Base-by-base conservation (phyloP, 139 green algal genomes). In the Chlamydomonas asymmetrica region DNA sequence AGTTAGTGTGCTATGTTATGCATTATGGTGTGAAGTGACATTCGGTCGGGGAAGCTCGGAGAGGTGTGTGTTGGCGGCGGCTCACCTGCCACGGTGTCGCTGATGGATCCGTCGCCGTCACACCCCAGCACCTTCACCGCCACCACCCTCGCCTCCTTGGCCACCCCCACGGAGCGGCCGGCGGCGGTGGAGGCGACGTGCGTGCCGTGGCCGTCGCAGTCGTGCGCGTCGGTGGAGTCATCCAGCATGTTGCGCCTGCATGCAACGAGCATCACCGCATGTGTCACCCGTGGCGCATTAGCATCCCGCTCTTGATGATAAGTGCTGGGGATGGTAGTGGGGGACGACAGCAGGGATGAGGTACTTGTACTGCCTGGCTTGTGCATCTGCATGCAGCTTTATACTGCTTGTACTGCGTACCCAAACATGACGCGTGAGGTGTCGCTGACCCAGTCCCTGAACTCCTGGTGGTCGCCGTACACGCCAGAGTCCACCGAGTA, bases 151-250 rank as follows among this genome's bases (percentile, higher is more conserved):
- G 91, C 90, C 6, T 76, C 79, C 63, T 92, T 92, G n/a, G 91
- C 91, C 20, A 96, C 79, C 5, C 91, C 91, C 54, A 94, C 89
- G 32, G 71, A 77, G 40, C 78, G 78, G 9, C 91, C 91, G 18
- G 88, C 76, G 40, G 89, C 91, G 23, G 83, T 90, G 29, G 76
- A 87, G 0, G 89, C 85, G 5, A 94, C 87, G 78, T 94, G 89
- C 9, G 84, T 94, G 41, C 89, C 91, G 71, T 95, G 91, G 13
- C 91, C 91, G 77, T 96, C 89, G 76, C 91, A 95, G 81, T 96
- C 91, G 5, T 70, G 27, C 5, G 84, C 79, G 20, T 79, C 68
- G 0, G 71, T 54, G 67, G 86, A 77, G 62, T 89, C 75, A 65
- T 91, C 85, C 27, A 93, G 77, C 72, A 94, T 92, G 37, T 94